A percentile compares a stretch with the other conserved stretches of the same genome.
Conservation (phyloP, 352 stramenopile genomes). For the Phytophthora palmivora region DNA sequence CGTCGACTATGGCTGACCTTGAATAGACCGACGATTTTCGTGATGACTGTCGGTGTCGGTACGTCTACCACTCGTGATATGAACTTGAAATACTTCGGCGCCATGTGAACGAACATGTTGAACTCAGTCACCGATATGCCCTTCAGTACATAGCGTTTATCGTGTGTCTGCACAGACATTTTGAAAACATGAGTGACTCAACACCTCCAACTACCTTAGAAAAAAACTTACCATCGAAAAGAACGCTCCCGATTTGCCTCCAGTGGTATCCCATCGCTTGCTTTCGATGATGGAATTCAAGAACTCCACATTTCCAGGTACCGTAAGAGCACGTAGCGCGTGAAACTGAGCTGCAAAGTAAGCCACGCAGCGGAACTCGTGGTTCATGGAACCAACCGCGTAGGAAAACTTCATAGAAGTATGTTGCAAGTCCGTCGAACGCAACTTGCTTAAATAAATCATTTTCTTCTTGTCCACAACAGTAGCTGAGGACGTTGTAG, state of each 20-base stretch:
- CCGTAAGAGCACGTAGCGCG: constrained; percentile 67
- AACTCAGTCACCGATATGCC: constrained; percentile 88
- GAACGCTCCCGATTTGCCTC: constrained; percentile 87
- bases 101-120: constrained; percentile 93
- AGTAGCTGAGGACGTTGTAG: constrained; percentile 16
- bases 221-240: constrained; percentile 75
- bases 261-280: constrained; percentile 75
- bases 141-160: constrained; percentile 88
- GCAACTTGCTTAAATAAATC: constrained; percentile 77
- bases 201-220: background rate
- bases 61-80: constrained; percentile 72
- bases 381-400: constrained; percentile 51
- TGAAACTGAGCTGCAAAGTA: constrained; percentile 90
- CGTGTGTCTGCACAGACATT: constrained; percentile 61
- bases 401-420: constrained; percentile 85
- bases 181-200: constrained; percentile 9
- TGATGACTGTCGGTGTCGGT: constrained; percentile 73
- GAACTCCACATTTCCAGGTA: constrained; percentile 77
- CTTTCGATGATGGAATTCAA: constrained; percentile 86
- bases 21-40: constrained; percentile 86
- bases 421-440: constrained; percentile 73
- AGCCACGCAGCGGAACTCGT: constrained; percentile 73
- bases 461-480: constrained; percentile 47
- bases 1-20: constrained; percentile 72
- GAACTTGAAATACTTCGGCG: constrained; percentile 88